phyloP scores from a whole-genome alignment of 768 basidiomycete genomes.

The Rhodotorula kratochvilovae region DNA sequence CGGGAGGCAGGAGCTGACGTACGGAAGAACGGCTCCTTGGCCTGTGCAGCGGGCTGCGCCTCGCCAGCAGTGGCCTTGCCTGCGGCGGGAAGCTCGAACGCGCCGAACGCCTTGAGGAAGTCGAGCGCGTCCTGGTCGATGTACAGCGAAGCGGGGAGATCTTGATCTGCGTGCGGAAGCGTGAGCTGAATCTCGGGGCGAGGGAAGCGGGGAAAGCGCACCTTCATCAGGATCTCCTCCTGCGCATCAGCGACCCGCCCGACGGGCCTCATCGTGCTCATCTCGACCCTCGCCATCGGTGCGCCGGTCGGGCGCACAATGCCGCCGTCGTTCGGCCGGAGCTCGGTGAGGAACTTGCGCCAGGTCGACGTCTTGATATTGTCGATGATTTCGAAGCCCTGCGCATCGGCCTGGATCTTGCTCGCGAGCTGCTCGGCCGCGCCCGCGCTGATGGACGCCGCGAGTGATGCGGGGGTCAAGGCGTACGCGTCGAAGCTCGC shows the following conservation, averaged over 20 bases:
- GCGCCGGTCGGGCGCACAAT: conserved; percentile 86
- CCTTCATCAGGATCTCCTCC: conserved; percentile 56
- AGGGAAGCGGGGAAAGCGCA: conserved; percentile 6
- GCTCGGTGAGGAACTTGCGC: conserved; percentile 88
- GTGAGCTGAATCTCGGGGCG: not conserved
- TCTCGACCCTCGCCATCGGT: conserved; percentile 84
- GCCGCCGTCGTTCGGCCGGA: conserved; percentile 77
- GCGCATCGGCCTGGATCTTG: conserved; percentile 63
- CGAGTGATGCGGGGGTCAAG: not conserved
- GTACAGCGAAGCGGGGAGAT: conserved; percentile 84
- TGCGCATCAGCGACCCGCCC: conserved; percentile 53
- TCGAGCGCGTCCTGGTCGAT: conserved; percentile 98
- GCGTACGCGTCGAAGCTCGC: conserved; percentile 56
- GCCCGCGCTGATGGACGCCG: not conserved
- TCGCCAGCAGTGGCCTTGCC: conserved; percentile 35
- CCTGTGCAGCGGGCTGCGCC: conserved; percentile 39
- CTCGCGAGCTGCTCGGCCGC: conserved; percentile 50
- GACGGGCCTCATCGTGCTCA: conserved; percentile 64
- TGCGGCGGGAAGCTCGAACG: conserved; percentile 62
- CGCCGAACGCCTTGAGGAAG: conserved; percentile 93
- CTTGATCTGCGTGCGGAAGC: conserved; percentile 60
- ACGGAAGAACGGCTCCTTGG: conserved; percentile 75
- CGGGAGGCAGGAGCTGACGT: conserved; percentile 42
- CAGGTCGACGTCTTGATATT: conserved; percentile 98
- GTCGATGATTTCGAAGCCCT: conserved; percentile 81